Conservation (phyloP, 305 asterid genomes). For the Coffea humblotiana region DNA sequence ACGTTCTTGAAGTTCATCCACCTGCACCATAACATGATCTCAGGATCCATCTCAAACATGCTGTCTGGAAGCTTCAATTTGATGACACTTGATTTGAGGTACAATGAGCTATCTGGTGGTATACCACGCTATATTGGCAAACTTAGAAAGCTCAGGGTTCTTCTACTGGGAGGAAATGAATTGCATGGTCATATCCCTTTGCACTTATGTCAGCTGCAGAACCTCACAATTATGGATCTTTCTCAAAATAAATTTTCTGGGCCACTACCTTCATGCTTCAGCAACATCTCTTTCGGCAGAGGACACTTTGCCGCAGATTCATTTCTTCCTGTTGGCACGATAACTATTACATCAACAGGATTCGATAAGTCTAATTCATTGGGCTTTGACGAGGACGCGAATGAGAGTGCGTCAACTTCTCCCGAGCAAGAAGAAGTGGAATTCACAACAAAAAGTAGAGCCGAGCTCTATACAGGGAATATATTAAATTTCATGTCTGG, state of each 20-base stretch:
- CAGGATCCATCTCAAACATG: background rate
- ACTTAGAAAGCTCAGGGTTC: constrained; percentile 6
- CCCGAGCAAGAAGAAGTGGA: constrained; percentile 13
- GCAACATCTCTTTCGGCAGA: constrained; percentile 13
- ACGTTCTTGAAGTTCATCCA: constrained; percentile 1
- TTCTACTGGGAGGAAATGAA: constrained; percentile 12
- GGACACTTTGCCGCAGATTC: background rate
- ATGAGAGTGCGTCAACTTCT: too few relatives aligned
- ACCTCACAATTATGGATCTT: constrained; percentile 19
- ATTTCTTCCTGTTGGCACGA: background rate
- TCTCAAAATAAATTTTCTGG: constrained; percentile 23
- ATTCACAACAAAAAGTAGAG: constrained; percentile 24
- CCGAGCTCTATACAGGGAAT: constrained; percentile 12
- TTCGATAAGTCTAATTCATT: background rate
- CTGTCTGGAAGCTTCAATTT: background rate
- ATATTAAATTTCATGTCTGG: constrained; percentile 23
- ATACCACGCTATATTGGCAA: constrained; percentile 11
- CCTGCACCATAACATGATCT: background rate
- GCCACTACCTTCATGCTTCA: constrained; percentile 14
- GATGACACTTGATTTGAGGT: background rate
- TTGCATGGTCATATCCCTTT: constrained; percentile 21
- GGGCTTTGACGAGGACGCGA: background rate
- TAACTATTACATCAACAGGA: background rate
- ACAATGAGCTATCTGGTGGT: constrained; percentile 4
- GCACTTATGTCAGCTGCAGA: constrained; percentile 8